Evolutionary conservation across 805 yeast species (phyloP), one percentile per base, ranked within the genome.

Genomic region (Ogataea ganodermae): DNA sequence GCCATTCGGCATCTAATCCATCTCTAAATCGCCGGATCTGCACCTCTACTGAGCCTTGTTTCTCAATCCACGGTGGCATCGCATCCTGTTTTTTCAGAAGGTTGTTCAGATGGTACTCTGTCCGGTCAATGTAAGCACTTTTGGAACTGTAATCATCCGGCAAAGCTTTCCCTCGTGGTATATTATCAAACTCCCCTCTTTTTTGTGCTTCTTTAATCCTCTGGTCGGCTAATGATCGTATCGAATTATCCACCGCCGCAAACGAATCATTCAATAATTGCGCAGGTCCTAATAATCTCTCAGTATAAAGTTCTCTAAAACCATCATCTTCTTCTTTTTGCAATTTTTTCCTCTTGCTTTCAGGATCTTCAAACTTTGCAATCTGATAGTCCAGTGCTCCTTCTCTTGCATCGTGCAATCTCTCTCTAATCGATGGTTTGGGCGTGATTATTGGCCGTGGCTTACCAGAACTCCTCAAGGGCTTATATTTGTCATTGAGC

Each of bases 61-160:
- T 83, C 57, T 89, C 96, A 30, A 90, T 84, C 97, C 97, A 90
- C 0, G 96, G 96, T 0, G 96, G 96, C 9, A 82, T 70, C 1
- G 88, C 82, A 41, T 88, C 90, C 63, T 90, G 96, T 35, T 79
- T 76, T 51, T 76, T 79, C 47, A 90, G 67, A 37, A 90, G 84
- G 51, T 86, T 81, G 66, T 90, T 90, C 68, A 90, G 66, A 61
- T 89, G 88, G 62, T 83, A 88, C 56, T 84, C 95, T 45, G 81
- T 87, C 50, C 76, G 77, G 63, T 80, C 94, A 48, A 75, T 71
- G 65, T 73, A 84, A 38, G 80, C 84, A 62, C 70, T 79, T 54
- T 67, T 70, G n/a, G 66, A 63, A 44, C 69, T 62, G 39, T 58
- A 65, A 14, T 68, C 73, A 18, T 55, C 56, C 4, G 70, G 68